Base-by-base conservation (phyloP, 2,329 filamentous ascomycete species). In the Chlorencoelia australis region DNA sequence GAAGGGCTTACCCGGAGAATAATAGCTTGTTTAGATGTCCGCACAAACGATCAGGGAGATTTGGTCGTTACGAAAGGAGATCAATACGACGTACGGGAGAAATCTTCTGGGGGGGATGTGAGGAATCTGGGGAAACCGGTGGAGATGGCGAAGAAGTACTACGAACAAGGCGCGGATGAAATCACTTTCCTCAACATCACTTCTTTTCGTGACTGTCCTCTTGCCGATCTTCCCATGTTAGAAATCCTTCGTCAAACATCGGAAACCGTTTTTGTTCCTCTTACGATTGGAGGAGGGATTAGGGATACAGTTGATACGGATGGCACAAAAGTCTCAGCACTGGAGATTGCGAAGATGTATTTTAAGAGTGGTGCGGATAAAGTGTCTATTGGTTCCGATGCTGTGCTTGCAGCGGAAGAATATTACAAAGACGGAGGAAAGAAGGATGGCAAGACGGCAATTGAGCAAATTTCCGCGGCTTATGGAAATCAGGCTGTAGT, bases 111-210 rank as follows among this genome's bases (percentile, higher is more conserved):
- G 39, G 68, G 73, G 37, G 66, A 73, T 48, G 88, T 98, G 22
- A 79, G 91, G 45, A 98, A 98, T 60, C 71, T 98, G 3, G 91
- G 91, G 47, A 98, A 98, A 62, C 91, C 91, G 2, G 88, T 98
- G 32, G 87, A 94, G 47, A 83, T 98, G 74, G 91, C 91, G 7
- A 77, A 76, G 61, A 78, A 75, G 53, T 98, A 98, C 68, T 98
- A 96, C 67, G 81, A 93, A 55, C 86, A 94, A 63, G 91, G 91
- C 41, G 88, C 91, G 9, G 91, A 98, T 61, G 91, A 98, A 63
- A 75, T 98, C 38, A 94, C 89, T 1, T 98, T 98, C 61, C 71
- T 98, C 49, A 98, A 98, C 69, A 98, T 98, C 56, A 98, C 89
- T 1, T 91, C 82, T 14, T 98, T 98, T 73, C 80, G 91, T 44